Conservation (phyloP, 345 rosid species). For the Corchorus capsularis region DNA sequence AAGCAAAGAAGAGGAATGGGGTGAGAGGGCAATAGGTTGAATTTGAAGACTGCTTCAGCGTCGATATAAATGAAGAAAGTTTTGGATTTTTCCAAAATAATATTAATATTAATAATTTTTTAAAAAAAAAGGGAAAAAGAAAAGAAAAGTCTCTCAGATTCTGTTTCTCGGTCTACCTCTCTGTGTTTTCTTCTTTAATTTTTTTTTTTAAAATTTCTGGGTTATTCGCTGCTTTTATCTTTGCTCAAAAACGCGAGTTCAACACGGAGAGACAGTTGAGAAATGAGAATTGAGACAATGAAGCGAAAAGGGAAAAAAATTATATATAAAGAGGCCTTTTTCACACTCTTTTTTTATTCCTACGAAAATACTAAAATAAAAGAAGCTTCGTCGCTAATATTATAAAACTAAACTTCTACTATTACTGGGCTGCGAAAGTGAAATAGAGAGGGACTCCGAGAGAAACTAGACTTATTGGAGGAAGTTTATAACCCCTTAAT, state of each 20-base stretch:
- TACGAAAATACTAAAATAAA: not conserved
- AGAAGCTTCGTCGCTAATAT: constrained; percentile 12
- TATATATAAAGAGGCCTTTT: not conserved
- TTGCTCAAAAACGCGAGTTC: constrained; percentile 51
- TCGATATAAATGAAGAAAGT: constrained; percentile 1
- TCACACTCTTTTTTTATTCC: not conserved
- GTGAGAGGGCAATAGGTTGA: not conserved
- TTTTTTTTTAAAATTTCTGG: not conserved
- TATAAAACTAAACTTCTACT: not conserved
- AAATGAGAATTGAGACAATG: not conserved
- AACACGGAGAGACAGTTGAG: constrained; percentile 66
- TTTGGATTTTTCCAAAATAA: not conserved
- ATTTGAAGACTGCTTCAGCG: not conserved
- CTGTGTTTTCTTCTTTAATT: not conserved
- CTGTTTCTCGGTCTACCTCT: constrained; percentile 4
- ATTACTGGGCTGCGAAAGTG: not conserved
- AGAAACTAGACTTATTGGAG: not conserved
- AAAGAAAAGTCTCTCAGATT: constrained; percentile 9
- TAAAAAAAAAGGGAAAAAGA: not conserved
- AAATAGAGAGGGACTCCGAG: too few species aligned
- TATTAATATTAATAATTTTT: not conserved
- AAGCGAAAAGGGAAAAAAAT: not conserved
- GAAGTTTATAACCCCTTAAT: not conserved
- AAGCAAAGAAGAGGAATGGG: constrained; percentile 15
- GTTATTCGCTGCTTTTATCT: constrained; percentile 13